Base-by-base conservation (phyloP, 148 eudicot genomes). In the Silene conica region DNA sequence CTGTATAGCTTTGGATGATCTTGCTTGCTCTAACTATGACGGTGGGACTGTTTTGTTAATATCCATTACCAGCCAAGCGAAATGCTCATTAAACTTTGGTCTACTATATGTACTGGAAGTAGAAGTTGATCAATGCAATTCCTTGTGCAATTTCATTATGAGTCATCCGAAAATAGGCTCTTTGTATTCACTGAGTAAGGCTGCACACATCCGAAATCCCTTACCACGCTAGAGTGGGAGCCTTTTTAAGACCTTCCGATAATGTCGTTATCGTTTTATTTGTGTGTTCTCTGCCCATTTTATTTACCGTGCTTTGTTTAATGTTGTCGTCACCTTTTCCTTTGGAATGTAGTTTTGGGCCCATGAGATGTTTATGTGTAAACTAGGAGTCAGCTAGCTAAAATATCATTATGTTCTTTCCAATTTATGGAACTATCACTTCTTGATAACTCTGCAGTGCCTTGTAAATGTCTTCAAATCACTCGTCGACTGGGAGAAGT, bases 381-480 rank as follows among this genome's bases (percentile, higher is more conserved):
- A 12, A 50, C 16, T 50, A 50, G 55, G 55, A 50, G 55, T 12
- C 9, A 31, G 69, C n/a, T n/a, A 15, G 69, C 69, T 65, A 65
- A 18, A 34, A 1, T 65, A 19, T 34, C 14, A 13, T 13, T 65
- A 5, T n/a, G 50, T 13, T 50, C 54, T 61, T 55, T 4, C 58
- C 41, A 67, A n/a, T 62, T 63, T 59, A 21, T 71, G 21, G 4
- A 63, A 58, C 23, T 18, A 43, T 73, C 34, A 70, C 31, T 72
- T 25, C 43, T 62, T 58, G 72, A 63, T 31, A 64, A 45, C 78
- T 81, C 19, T 86, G 63, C 77, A 95, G 98, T 90, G 97, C 82
- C 92, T 95, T 69, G 98, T 95, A 74, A 95, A 83, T 69, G 92
- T 92, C 81, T 78, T 95, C 46, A 90, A 92, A 84, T 95, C 98